Evolutionary conservation across 768 basidiomycete species (phyloP), one percentile per base, ranked within the genome.

Genomic region (Auricularia sp.): DNA sequence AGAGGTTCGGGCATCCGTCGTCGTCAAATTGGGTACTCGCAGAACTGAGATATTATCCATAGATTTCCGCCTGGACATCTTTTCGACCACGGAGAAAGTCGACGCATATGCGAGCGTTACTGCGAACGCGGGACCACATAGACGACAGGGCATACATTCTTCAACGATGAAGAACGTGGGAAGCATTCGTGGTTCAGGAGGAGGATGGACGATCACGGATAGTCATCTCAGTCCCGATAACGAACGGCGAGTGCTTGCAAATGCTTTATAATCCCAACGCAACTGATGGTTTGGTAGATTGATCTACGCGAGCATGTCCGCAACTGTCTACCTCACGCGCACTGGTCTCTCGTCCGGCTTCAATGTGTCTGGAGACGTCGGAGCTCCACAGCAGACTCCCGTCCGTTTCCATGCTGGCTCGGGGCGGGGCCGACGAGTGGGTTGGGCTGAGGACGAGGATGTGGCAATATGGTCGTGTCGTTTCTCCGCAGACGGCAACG

Each of bases 401-500:
- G 85, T 91, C 75, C 79, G 64, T 67, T 78, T 72, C 73, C 43
- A 58, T 14, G 72, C 63, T 69, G 82, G 69, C 68, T 67, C 61
- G 36, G 54, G 67, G 64, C 8, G 68, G 29, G 29, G 29, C 67
- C 11, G 77, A 77, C 35, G 74, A 79, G 6, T 14, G 39, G 39
- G 7, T 8, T 42, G 39, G 39, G 39, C 39, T 7, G 39, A 42
- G 39, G 63, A 61, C 56, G 82, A 83, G 43, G 76, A 79, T 16
- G 87, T 85, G 65, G 85, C 90, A 60, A 90, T 98, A 63, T 99
- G 91, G 87, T 93, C 91, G 67, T 93, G 96, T 72, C 85, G 91
- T 53, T 98, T 98, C 74, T 98, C 94, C 42, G 93, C 95, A 6
- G 96, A 98, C 70, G 95, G 93, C 0, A 91, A 89, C 59, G 97